Evolutionary conservation across 2,329 filamentous ascomycete species (phyloP).

Genomic region (Clonostachys sp.): DNA sequence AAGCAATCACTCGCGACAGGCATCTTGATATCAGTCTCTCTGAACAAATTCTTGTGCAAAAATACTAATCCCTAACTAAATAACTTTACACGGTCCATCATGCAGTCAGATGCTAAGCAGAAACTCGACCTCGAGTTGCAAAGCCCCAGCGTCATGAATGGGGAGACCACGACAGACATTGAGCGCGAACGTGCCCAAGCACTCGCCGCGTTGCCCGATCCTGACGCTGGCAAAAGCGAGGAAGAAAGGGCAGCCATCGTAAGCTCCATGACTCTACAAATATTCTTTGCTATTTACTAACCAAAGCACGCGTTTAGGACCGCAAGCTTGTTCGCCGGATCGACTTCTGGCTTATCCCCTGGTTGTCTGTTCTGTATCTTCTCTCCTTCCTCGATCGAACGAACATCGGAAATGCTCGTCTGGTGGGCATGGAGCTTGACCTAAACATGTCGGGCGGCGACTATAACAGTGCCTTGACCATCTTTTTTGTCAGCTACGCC

Average conservation of each 20-base stretch:
- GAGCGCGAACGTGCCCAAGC: constrained; percentile 18
- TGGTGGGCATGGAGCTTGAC: constrained; percentile 48
- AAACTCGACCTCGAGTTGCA: constrained; percentile 3
- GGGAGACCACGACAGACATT: constrained; percentile 1
- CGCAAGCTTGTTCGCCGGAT: constrained; percentile 39
- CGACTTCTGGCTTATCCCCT: constrained; percentile 48
- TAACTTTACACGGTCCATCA: too few relatives aligned
- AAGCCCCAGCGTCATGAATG: constrained; percentile 1
- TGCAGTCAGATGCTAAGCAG: constrained; percentile 4
- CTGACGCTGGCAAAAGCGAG: constrained; percentile 54
- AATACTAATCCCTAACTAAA: too few relatives aligned
- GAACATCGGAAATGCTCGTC: constrained; percentile 64
- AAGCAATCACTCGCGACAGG: too few relatives aligned
- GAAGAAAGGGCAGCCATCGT: constrained; percentile 59
- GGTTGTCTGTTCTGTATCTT: constrained; percentile 64
- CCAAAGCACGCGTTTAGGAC: constrained; percentile 36
- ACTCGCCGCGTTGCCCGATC: constrained; percentile 19
- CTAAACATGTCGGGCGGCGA: constrained; percentile 42
- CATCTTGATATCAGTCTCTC: too few relatives aligned
- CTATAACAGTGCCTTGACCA: constrained; percentile 65
- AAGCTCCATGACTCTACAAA: constrained; percentile 12
- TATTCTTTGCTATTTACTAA: neutral
- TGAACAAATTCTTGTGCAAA: too few relatives aligned
- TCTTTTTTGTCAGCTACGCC: constrained; percentile 77
- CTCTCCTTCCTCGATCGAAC: constrained; percentile 67